Evolutionary conservation across 176 grass and related monocot species (phyloP).

Genomic region (Metroxylon sagu): DNA sequence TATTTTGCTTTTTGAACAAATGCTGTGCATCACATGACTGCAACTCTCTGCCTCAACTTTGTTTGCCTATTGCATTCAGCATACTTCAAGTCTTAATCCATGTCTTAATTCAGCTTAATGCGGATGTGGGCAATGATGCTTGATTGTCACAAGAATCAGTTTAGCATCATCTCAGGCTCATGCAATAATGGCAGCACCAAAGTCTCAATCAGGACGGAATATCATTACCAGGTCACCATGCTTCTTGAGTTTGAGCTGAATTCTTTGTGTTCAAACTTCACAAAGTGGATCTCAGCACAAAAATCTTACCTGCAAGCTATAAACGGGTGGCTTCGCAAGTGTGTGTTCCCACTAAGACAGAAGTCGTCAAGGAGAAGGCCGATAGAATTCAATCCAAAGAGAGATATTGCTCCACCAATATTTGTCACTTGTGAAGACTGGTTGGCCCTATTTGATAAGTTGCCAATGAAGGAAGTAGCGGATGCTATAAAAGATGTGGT

Average conservation of each 20-base stretch:
- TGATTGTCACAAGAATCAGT: slow-evolving; percentile 60
- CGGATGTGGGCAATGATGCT: slow-evolving; percentile 82
- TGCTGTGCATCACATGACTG: too few species aligned
- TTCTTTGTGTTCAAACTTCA: slow-evolving; percentile 68
- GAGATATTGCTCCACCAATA: slow-evolving; percentile 45
- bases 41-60: too few species aligned
- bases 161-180: slow-evolving; percentile 40
- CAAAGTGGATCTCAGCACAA: slow-evolving; percentile 69
- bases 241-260: slow-evolving; percentile 67
- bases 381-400: slow-evolving; percentile 24
- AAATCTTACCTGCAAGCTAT: slow-evolving; percentile 71
- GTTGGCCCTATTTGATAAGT: slow-evolving; percentile 34
- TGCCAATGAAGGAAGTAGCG: slow-evolving; percentile 40
- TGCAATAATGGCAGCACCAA: slow-evolving; percentile 45
- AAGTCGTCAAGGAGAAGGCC: slow-evolving; percentile 18
- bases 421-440: slow-evolving; percentile 74
- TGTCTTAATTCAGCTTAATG: slow-evolving; percentile 48
- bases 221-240: slow-evolving; percentile 47
- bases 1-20: too few species aligned
- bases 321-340: slow-evolving; percentile 75
- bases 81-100: slow-evolving; percentile 1
- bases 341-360: slow-evolving; percentile 43
- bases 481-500: slow-evolving; percentile 55
- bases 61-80: too few species aligned
- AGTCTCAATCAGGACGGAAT: slow-evolving; percentile 47